Conservation (phyloP, 1,284 basidiomycete species). For the Moesziomyces globuligerus region DNA sequence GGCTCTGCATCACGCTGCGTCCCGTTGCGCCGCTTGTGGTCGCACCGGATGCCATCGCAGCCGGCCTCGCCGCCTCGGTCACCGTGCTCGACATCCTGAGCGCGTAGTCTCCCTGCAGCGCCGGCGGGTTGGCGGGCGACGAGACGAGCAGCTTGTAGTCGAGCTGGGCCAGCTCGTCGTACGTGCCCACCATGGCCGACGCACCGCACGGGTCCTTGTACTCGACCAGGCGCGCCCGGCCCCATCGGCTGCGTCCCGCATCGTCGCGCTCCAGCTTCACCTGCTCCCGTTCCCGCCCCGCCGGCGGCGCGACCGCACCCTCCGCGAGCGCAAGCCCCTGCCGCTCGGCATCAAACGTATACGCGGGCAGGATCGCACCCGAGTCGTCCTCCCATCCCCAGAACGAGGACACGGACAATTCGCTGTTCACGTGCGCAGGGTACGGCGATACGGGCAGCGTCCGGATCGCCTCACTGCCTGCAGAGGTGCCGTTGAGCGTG, state of each 20-base stretch:
- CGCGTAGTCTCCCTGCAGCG: constrained; percentile 36
- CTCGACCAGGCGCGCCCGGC: constrained; percentile 56
- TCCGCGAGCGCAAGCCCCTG: constrained; percentile 10
- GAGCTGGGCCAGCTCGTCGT: constrained; percentile 75
- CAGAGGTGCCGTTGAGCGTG: constrained; percentile 15
- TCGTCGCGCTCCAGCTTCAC: constrained; percentile 52
- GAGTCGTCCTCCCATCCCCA: constrained; percentile 68
- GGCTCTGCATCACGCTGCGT: constrained; percentile 10
- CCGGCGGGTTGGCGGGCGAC: constrained; percentile 48
- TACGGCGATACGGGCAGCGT: constrained; percentile 78
- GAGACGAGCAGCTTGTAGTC: constrained; percentile 58
- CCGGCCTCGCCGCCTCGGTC: constrained; percentile 1
- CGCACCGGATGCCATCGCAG: neutral
- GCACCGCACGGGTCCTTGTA: constrained; percentile 62
- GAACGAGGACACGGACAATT: constrained; percentile 74
- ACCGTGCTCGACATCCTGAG: constrained; percentile 32
- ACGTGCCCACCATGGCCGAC: constrained; percentile 71
- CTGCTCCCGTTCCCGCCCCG: constrained; percentile 38
- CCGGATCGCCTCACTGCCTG: constrained; percentile 41
- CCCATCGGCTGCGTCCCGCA: constrained; percentile 58
- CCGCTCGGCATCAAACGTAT: constrained; percentile 24
- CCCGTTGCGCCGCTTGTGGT: neutral
- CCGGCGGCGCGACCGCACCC: constrained; percentile 13
- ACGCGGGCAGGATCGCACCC: constrained; percentile 47
- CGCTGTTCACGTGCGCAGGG: constrained; percentile 72